phyloP scores from a whole-genome alignment of 2,329 filamentous ascomycete genomes.

The Colletotrichum tofieldiae region DNA sequence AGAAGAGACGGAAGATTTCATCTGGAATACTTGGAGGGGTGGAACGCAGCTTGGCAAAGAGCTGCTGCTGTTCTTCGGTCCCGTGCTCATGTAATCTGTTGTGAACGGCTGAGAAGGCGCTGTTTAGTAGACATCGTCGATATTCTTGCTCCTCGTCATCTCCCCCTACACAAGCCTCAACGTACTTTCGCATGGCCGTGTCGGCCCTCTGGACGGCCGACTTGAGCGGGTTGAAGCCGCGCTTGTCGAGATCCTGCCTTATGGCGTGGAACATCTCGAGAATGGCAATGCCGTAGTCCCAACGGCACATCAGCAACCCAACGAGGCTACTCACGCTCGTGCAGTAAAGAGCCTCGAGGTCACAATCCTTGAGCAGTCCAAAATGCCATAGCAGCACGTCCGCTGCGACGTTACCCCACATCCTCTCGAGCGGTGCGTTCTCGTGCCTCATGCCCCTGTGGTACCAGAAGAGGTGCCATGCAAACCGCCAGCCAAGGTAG shows the following conservation, averaged over 20 bases:
- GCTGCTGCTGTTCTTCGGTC: background rate
- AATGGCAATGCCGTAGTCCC: background rate
- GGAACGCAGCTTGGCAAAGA: background rate
- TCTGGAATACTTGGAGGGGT: background rate
- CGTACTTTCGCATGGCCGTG: constrained; percentile 7
- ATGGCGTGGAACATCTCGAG: constrained; percentile 13
- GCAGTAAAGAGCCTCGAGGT: constrained; percentile 5
- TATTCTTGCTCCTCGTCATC: background rate
- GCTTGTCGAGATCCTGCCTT: constrained; percentile 4
- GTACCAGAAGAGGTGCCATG: constrained; percentile 18
- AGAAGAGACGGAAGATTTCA: background rate
- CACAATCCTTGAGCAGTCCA: background rate
- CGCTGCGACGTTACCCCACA: constrained; percentile 12
- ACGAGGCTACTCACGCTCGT: background rate
- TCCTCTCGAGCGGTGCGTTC: constrained; percentile 13
- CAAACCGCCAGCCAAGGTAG: constrained; percentile 13
- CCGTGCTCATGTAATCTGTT: no score
- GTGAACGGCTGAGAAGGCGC: background rate
- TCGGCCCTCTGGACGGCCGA: constrained; percentile 4
- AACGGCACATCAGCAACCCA: background rate
- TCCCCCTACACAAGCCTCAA: background rate
- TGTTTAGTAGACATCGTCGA: background rate
- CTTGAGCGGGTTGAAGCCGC: constrained; percentile 5
- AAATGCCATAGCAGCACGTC: constrained; percentile 5
- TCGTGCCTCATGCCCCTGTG: constrained; percentile 1